Evolutionary conservation across 371 early-diverging fungal genomes (phyloP).

Genomic region (Synchytrium microbalum): DNA sequence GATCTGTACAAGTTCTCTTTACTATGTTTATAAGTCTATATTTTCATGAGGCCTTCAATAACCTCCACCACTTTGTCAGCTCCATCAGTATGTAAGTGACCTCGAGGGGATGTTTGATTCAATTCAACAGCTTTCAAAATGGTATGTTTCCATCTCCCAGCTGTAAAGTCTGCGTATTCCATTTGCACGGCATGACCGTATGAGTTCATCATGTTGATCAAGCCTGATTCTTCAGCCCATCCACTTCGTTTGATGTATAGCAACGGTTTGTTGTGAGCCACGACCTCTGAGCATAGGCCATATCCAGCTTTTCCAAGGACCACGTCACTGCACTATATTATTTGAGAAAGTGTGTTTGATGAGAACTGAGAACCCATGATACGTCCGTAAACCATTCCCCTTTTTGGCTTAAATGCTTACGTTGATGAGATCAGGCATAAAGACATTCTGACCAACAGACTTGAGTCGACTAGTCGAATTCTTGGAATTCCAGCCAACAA

Average conservation of each 20-base stretch:
- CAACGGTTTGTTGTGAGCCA: background rate
- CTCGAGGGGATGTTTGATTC: constrained; percentile 5
- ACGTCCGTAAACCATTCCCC: too few species aligned
- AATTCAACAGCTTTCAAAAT: constrained; percentile 7
- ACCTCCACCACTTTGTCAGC: constrained; percentile 2
- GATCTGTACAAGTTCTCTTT: too few species aligned
- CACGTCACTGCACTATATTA: constrained; percentile 2
- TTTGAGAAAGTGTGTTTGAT: background rate
- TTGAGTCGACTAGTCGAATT: background rate
- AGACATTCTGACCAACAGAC: background rate
- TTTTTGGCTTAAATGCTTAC: too few species aligned
- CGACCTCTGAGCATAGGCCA: constrained; percentile 4
- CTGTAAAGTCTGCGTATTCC: background rate
- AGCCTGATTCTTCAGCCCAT: constrained; percentile 1
- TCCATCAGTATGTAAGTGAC: constrained; percentile 2
- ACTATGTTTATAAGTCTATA: too few species aligned
- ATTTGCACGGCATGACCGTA: background rate
- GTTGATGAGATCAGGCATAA: constrained; percentile 2
- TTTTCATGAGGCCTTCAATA: background rate
- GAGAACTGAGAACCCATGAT: background rate
- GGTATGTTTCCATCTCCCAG: background rate
- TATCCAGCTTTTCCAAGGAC: constrained; percentile 1
- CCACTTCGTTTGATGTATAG: background rate
- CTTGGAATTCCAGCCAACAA: background rate
- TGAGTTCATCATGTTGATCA: background rate